A percentile compares a stretch with the other conserved stretches of the same genome.
Evolutionary conservation across 1,284 basidiomycete genomes (phyloP).

Genomic region (Acaromyces ingoldii): DNA sequence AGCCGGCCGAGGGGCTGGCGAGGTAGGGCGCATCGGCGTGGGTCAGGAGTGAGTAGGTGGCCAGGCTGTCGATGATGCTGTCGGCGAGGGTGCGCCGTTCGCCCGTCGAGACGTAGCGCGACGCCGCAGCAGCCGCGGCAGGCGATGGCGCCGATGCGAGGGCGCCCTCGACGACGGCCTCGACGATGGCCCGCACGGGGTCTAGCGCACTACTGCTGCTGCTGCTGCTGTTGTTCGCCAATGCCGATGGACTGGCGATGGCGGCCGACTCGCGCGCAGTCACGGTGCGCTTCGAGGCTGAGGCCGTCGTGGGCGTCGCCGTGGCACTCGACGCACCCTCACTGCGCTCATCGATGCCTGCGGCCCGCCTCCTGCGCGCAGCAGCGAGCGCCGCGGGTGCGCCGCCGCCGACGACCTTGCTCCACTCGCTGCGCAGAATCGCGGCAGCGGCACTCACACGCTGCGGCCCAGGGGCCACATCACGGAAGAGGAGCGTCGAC

Average conservation of each 20-base stretch:
- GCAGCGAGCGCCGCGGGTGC: no score
- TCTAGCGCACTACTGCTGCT: slow-evolving; percentile 10
- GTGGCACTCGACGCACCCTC: not conserved
- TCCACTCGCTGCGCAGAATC: slow-evolving; percentile 21
- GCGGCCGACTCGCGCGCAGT: no score
- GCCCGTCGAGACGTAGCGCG: slow-evolving; percentile 20
- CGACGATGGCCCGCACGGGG: slow-evolving; percentile 35
- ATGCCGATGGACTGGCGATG: slow-evolving; percentile 23
- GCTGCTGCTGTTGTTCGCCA: slow-evolving; percentile 1
- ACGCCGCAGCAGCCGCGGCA: slow-evolving; percentile 12
- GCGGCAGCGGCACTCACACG: slow-evolving; percentile 24
- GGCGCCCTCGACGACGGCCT: slow-evolving; percentile 16
- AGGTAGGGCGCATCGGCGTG: slow-evolving; percentile 18
- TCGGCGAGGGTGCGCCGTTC: slow-evolving; percentile 30
- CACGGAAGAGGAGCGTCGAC: slow-evolving; percentile 21
- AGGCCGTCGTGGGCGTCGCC: not conserved
- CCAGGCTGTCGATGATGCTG: slow-evolving; percentile 31
- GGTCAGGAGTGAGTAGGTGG: slow-evolving; percentile 33
- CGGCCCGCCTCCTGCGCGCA: no score
- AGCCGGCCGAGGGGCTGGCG: slow-evolving; percentile 16
- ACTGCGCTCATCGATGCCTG: not conserved
- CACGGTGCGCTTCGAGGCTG: no score
- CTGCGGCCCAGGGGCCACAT: slow-evolving; percentile 18
- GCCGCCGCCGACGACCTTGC: slow-evolving; percentile 6
- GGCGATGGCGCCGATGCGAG: not conserved